These are phyloP conservation scores for Saccharomycopsis amapae DNA, from an alignment of 805 yeast genomes.

Conservation along the genomic window DNA sequence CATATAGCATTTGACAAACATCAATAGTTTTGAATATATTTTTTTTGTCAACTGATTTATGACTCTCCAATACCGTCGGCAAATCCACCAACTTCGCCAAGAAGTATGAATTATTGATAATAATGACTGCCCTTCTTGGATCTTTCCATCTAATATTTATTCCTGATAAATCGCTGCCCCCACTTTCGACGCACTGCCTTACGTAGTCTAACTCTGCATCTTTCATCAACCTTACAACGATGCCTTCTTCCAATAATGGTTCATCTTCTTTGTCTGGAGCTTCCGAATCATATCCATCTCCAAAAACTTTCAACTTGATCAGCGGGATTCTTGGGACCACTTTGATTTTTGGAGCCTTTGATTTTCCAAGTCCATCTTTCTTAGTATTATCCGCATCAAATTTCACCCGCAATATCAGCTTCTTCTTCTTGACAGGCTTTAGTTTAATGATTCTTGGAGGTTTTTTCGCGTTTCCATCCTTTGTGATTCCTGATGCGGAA, in stretches of 20 bases:
- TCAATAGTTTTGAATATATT: conserved; percentile 84
- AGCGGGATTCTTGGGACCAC: conserved; percentile 39
- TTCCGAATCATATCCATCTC: conserved; percentile 95
- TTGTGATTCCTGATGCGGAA: too few relatives aligned
- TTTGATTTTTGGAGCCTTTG: conserved; percentile 46
- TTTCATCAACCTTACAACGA: conserved; percentile 64
- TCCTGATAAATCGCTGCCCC: conserved; percentile 66
- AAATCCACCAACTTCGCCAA: conserved; percentile 75
- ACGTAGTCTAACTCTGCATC: conserved; percentile 56
- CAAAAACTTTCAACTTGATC: conserved; percentile 50
- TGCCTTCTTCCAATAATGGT: conserved; percentile 83
- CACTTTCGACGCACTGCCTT: conserved; percentile 66
- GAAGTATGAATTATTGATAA: conserved; percentile 31
- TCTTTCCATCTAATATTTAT: conserved; percentile 80
- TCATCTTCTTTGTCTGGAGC: conserved; percentile 95
- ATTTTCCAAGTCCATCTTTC: not conserved
- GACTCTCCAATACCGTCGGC: conserved; percentile 82
- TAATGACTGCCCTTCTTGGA: conserved; percentile 67
- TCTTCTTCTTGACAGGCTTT: conserved; percentile 6
- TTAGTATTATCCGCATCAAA: not conserved
- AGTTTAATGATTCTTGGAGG: not conserved
- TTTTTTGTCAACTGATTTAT: conserved; percentile 83
- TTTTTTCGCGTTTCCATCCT: not conserved
- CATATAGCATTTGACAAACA: conserved; percentile 76
- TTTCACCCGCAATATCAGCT: conserved; percentile 12